A percentile compares a stretch with the other conserved stretches of the same genome.
Evolutionary conservation across 2,329 filamentous ascomycete genomes (phyloP).

Genomic region (Penicillium sp.): DNA sequence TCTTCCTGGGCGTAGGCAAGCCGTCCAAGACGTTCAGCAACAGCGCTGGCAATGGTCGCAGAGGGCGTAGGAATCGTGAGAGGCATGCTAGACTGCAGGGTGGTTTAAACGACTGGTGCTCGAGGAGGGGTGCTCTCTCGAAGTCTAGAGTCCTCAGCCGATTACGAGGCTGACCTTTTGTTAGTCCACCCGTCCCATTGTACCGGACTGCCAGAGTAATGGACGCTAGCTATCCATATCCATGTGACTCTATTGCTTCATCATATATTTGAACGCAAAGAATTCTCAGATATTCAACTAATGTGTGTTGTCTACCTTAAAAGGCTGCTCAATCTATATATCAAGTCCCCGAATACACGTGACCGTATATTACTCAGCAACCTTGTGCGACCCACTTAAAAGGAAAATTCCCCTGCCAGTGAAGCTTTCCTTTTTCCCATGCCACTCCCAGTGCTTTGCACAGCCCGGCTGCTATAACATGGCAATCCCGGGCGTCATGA

Average conservation of each 20-base stretch:
- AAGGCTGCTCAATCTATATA: neutral
- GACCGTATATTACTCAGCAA: conserved; percentile 3
- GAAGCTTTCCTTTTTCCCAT: conserved; percentile 27
- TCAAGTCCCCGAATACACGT: neutral
- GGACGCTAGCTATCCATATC: neutral
- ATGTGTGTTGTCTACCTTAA: neutral
- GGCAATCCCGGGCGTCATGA: conserved; percentile 33
- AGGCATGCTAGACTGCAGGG: neutral
- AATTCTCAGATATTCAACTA: neutral
- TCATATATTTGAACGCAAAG: neutral
- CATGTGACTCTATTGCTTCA: neutral
- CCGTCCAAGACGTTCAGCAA: neutral
- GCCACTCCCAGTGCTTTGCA: conserved; percentile 47
- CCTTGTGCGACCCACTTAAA: conserved; percentile 17
- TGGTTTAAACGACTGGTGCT: neutral
- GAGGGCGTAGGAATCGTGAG: neutral
- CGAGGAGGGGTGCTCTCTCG: neutral
- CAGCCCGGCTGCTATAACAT: conserved; percentile 38
- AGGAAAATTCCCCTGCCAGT: conserved; percentile 22
- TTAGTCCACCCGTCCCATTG: no score
- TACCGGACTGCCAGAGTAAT: neutral
- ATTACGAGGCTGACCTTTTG: no score
- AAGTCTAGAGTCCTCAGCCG: neutral
- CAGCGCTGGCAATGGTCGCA: neutral
- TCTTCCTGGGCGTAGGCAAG: neutral